These are phyloP conservation scores for Flaveria trinervia DNA, from an alignment of 129 eudicot species.

Conservation along the genomic window DNA sequence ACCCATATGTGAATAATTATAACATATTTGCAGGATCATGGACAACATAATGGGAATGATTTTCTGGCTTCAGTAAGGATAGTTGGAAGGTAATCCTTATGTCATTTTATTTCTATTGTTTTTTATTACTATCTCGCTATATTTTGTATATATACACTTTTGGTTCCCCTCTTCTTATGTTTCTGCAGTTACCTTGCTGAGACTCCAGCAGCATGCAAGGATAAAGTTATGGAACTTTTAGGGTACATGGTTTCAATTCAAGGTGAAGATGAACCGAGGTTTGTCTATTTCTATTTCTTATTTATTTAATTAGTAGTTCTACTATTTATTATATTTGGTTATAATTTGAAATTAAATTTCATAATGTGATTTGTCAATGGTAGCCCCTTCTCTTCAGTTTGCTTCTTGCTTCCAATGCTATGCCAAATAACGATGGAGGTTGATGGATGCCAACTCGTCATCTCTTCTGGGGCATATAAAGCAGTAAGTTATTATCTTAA, in stretches of 20 bases:
- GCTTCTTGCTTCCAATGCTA: constrained; percentile 92
- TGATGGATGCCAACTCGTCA: constrained; percentile 61
- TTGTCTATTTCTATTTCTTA: constrained; percentile 18
- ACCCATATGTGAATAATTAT: constrained; percentile 15
- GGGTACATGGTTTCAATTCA: constrained; percentile 77
- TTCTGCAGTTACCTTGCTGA: constrained; percentile 85
- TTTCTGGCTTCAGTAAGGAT: constrained; percentile 88
- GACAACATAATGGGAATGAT: constrained; percentile 77
- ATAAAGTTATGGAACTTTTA: constrained; percentile 67
- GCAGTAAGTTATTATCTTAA: constrained; percentile 49
- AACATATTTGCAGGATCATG: constrained; percentile 61
- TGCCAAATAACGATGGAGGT: constrained; percentile 82
- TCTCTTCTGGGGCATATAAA: constrained; percentile 70
- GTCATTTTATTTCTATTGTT: not conserved
- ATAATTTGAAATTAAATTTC: constrained; percentile 16
- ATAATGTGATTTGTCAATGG: constrained; percentile 19
- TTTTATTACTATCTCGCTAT: not conserved
- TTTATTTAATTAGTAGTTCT: constrained; percentile 9
- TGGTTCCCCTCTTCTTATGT: not conserved
- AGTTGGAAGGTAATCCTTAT: constrained; percentile 66
- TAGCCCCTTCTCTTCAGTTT: constrained; percentile 70
- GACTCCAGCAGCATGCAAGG: constrained; percentile 72
- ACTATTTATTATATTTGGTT: not conserved
- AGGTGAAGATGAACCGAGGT: constrained; percentile 86
- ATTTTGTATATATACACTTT: not conserved